Percentiles rank a stretch among this genome's conserved stretches.
These are phyloP conservation scores for Tagetes erecta DNA, from an alignment of 129 eudicot species.

Conservation along the genomic window DNA sequence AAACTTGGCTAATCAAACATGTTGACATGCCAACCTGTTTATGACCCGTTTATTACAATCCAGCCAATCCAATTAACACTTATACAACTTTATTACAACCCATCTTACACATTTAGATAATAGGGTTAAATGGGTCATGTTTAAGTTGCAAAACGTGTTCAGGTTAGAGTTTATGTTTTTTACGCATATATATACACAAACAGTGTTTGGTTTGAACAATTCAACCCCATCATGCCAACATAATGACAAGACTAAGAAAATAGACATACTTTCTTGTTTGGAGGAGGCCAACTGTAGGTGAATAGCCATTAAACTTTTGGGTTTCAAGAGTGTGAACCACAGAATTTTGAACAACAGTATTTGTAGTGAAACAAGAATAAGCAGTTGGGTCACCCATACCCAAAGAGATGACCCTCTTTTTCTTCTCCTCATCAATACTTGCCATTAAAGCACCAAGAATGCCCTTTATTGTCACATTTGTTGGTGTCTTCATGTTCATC, in stretches of 20 bases:
- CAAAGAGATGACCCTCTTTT: slow-evolving; percentile 52
- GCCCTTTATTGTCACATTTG: slow-evolving; percentile 81
- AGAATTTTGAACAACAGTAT: slow-evolving; percentile 55
- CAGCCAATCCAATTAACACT: too few species aligned
- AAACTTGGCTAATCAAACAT: neutral
- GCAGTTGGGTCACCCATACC: slow-evolving; percentile 98
- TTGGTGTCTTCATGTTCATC: slow-evolving; percentile 50
- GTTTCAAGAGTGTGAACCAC: slow-evolving; percentile 61
- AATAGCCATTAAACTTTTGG: slow-evolving; percentile 73
- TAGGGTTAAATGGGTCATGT: too few species aligned
- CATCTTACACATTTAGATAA: neutral
- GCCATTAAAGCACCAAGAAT: slow-evolving; percentile 68
- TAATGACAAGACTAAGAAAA: neutral
- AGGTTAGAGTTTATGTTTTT: neutral
- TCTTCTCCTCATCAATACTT: slow-evolving; percentile 34
- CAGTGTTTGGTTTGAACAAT: neutral
- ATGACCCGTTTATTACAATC: too few species aligned
- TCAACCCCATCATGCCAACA: neutral
- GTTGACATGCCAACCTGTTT: neutral
- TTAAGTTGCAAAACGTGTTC: too few species aligned
- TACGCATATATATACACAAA: neutral
- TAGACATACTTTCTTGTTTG: slow-evolving; percentile 67
- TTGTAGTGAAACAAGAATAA: slow-evolving; percentile 68
- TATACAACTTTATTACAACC: neutral
- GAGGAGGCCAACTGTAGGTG: slow-evolving; percentile 94